Evolutionary conservation across 129 eudicot genomes (phyloP).

Genomic region (Flaveria sonorensis): DNA sequence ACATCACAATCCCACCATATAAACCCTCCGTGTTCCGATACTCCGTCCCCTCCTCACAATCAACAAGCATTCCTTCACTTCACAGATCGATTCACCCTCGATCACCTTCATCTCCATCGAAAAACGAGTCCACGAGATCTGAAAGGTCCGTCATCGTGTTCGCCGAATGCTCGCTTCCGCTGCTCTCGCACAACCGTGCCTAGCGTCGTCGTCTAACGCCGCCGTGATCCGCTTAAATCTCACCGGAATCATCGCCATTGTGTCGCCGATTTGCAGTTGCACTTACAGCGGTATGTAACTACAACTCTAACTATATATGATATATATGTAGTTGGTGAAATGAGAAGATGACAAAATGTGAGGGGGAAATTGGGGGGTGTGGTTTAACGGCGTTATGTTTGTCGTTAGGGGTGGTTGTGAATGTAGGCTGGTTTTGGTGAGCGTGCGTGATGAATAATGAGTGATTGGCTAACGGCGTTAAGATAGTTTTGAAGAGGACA

Average conservation of each 20-base stretch:
- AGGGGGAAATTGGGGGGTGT: conserved; percentile 44
- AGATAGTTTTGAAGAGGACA: neutral
- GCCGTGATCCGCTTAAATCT: conserved; percentile 44
- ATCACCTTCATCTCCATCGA: conserved; percentile 29
- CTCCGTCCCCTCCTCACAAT: conserved; percentile 21
- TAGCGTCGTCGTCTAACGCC: conserved; percentile 49
- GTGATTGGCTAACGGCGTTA: neutral
- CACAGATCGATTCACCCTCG: conserved; percentile 15
- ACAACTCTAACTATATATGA: too few relatives aligned
- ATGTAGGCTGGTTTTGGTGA: conserved; percentile 4
- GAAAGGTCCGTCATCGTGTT: conserved; percentile 29
- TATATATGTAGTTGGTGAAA: conserved; percentile 17
- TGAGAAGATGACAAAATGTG: conserved; percentile 34
- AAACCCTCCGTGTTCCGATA: conserved; percentile 22
- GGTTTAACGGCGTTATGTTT: conserved; percentile 30
- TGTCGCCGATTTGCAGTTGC: neutral
- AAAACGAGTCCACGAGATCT: conserved; percentile 44
- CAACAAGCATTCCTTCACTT: neutral
- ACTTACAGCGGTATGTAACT: too few relatives aligned
- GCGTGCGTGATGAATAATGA: too few relatives aligned
- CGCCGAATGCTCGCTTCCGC: conserved; percentile 51
- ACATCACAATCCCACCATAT: conserved; percentile 24
- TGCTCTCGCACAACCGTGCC: conserved; percentile 50
- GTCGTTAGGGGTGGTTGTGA: conserved; percentile 12
- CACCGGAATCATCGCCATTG: conserved; percentile 34